Conservation (phyloP, 2,329 filamentous ascomycete species). For the Teratosphaeria nubilosa region DNA sequence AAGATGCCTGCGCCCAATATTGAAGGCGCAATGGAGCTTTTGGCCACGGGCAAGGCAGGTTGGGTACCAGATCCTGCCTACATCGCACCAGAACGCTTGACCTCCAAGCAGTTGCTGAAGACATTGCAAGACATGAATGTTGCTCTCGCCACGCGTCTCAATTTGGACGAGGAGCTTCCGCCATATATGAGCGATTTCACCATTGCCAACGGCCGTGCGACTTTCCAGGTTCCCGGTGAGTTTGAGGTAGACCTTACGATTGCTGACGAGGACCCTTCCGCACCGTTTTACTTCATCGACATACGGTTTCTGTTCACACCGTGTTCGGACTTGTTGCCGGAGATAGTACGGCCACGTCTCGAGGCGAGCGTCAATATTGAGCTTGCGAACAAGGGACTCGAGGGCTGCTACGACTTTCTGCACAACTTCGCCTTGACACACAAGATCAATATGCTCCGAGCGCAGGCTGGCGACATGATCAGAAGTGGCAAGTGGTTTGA, state of each 20-base stretch:
- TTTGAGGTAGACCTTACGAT: conserved; percentile 92
- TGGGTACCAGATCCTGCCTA: conserved; percentile 78
- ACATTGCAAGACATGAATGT: conserved; percentile 76
- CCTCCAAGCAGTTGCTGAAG: conserved; percentile 59
- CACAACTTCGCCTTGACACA: conserved; percentile 83
- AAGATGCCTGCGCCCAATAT: conserved; percentile 84
- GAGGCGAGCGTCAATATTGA: conserved; percentile 63
- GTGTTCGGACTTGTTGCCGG: conserved; percentile 48
- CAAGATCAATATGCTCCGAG: conserved; percentile 73
- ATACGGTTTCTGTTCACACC: conserved; percentile 76
- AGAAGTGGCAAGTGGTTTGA: conserved; percentile 62
- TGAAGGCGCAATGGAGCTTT: conserved; percentile 73
- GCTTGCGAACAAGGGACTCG: conserved; percentile 59
- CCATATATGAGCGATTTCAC: conserved; percentile 65
- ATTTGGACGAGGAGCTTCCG: conserved; percentile 74
- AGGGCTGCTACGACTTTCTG: conserved; percentile 73
- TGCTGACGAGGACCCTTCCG: conserved; percentile 69
- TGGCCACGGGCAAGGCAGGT: conserved; percentile 66
- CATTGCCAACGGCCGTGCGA: conserved; percentile 78
- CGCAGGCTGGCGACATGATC: conserved; percentile 63
- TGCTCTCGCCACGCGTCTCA: conserved; percentile 70
- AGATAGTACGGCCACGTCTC: conserved; percentile 54
- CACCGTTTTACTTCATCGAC: conserved; percentile 91
- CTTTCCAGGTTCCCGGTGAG: conserved; percentile 71
- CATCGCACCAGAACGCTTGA: conserved; percentile 61